Conservation (phyloP, 1,284 basidiomycete species). For the Sutorius eximius region DNA sequence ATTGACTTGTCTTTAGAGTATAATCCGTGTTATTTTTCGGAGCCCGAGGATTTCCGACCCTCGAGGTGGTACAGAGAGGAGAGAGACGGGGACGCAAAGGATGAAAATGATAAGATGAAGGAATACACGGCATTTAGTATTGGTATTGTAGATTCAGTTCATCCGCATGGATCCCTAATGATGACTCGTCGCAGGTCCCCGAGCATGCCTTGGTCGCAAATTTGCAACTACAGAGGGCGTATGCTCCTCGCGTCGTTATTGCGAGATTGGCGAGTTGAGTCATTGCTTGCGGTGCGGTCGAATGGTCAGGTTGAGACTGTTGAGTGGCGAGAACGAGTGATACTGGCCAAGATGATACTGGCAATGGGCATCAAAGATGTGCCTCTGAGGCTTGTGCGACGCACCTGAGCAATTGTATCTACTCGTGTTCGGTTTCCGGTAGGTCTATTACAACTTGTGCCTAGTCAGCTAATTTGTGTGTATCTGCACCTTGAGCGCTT, state of each 20-base stretch:
- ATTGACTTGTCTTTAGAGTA: constrained; percentile 27
- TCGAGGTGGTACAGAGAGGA: constrained; percentile 41
- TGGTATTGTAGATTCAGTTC: constrained; percentile 27
- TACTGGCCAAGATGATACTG: constrained; percentile 41
- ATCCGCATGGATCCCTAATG: not conserved
- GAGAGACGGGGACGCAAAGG: constrained; percentile 5
- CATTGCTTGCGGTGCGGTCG: constrained; percentile 33
- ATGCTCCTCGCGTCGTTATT: constrained; percentile 49
- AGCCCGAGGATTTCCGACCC: constrained; percentile 40
- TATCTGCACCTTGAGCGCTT: too few relatives aligned
- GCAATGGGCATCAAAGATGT: constrained; percentile 44
- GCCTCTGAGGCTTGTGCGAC: constrained; percentile 41
- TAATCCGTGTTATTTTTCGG: constrained; percentile 40
- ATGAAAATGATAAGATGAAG: constrained; percentile 29
- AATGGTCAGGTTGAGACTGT: constrained; percentile 37
- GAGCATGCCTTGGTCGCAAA: constrained; percentile 55
- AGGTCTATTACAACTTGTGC: too few relatives aligned
- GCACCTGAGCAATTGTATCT: not conserved
- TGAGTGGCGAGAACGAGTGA: constrained; percentile 45
- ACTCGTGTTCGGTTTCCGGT: too few relatives aligned
- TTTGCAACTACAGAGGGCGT: constrained; percentile 55
- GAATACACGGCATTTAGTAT: constrained; percentile 48
- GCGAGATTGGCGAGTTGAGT: constrained; percentile 51
- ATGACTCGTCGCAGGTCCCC: constrained; percentile 37
- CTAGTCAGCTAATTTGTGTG: too few relatives aligned